These are phyloP conservation scores for Carnegiea gigantea DNA, from an alignment of 179 eudicot genomes.

Conservation along the genomic window DNA sequence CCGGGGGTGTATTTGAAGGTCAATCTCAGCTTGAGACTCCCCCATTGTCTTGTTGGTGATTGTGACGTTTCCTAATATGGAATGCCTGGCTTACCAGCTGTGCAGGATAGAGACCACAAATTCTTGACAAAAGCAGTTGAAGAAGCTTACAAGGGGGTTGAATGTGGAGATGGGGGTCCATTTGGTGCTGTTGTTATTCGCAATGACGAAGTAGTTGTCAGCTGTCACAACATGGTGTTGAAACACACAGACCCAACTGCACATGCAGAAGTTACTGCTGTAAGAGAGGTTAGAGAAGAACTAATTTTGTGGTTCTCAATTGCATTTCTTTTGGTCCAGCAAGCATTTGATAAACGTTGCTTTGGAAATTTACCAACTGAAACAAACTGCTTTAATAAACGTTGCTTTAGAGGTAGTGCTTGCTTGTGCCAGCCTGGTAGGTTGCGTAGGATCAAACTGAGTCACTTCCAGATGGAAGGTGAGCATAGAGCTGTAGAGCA, in stretches of 20 bases:
- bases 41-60: constrained; percentile 1
- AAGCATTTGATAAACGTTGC: background rate
- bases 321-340: background rate
- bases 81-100: constrained; percentile 42
- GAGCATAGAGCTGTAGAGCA: background rate
- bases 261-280: constrained; percentile 91
- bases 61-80: background rate
- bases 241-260: constrained; percentile 82
- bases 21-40: background rate
- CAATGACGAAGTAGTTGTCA: constrained; percentile 72
- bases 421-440: too few species aligned
- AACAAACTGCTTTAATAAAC: too few species aligned
- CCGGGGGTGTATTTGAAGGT: background rate
- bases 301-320: constrained; percentile 9
- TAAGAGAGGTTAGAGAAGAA: constrained; percentile 73
- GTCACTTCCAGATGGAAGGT: background rate
- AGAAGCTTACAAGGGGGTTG: constrained; percentile 92
- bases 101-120: constrained; percentile 84
- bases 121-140: constrained; percentile 72
- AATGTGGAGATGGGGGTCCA: constrained; percentile 83
- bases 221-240: constrained; percentile 90
- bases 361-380: too few species aligned
- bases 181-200: constrained; percentile 90
- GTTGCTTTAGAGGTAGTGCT: too few species aligned
- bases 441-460: background rate